Base-by-base conservation (phyloP, 2,329 filamentous ascomycete genomes). In the Paraphaeosphaeria sporulosa region DNA sequence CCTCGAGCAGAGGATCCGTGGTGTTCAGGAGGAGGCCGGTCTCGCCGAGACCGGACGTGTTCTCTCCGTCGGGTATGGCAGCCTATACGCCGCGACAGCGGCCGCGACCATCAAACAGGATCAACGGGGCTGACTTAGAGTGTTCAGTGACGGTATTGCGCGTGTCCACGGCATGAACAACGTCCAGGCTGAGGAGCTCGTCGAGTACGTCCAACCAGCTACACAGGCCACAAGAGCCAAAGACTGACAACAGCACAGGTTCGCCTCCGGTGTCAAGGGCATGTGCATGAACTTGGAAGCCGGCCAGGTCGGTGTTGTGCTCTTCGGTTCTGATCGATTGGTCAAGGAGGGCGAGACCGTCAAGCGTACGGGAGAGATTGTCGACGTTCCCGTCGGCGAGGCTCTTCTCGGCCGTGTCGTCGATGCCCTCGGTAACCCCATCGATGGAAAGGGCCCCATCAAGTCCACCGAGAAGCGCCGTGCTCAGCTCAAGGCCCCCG, bases 261-360 rank as follows among this genome's bases (percentile, higher is more conserved):
- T 99, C 87, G 93, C 95, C 78, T 99, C 95, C 71, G 95, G 95
- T 83, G 95, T 98, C 85, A 98, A 98, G 90, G 95, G 95, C 84
- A 99, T 99, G 95, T 98, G 94, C 92, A 98, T 99, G 94, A 99
- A 99, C 92, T 90, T 99, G 85, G 95, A 99, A 87, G 95, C 95
- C 84, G 95, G 95, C 83, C 95, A 98, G 86, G 95, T 99, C 86
- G 95, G 95, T 97, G 94, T 99, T 79, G 95, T 99, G 89, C 89
- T 99, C 80, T 99, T 99, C 89, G 95, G 95, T 90, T 98, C 95
- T 80, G 95, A 99, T 86, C 94, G 95, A 94, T 89, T 97, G 77
- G 95, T 99, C 89, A 95, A 93, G 88, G 95, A 99, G 86, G 95
- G 95, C 80, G 94, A 99, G 89, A 94, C 92, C 71, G 95, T 99